Evolutionary conservation across 1,284 basidiomycete genomes (phyloP), one percentile per base, ranked within the genome.

Genomic region (Heterobasidion irregulare): DNA sequence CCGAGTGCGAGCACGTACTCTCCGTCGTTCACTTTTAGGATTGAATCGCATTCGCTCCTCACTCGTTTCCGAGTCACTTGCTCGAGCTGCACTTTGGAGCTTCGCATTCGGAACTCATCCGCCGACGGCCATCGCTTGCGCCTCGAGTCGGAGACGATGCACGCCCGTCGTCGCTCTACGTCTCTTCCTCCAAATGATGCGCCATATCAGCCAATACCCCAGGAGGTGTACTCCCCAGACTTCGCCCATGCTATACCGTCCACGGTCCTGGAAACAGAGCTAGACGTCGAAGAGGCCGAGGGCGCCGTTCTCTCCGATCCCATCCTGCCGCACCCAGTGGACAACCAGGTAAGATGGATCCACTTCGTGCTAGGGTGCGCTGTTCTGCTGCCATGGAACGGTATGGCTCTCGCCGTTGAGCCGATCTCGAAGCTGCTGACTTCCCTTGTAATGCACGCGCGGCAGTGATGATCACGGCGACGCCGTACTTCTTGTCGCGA

Each of bases 371-470:
- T 90, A 16, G 88, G 88, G 8, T 82, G 82, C 61, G 83, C 86
- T 13, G 77, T 84, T 2, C 75, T 92, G 8, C 69, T 92, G 9
- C 85, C 88, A 53, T 92, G 89, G 89, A 90, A 91, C 66, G 86
- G 88, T 89, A 62, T 62, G 77, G 68, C 34, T 9, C 50, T 52
- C 47, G 19, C 54, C 9, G 26, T 26, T 50, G 12, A 48, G 47
- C 7, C 12, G 3, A 16, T 48, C n/a, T n/a, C 6, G 6, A n/a
- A 48, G 13, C 5, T n/a, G 19, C 19, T 12, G 13, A 19, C 33
- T 34, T 36, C 44, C 51, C 53, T 9, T 47, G 50, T 53, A 8
- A 52, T 61, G 33, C 16, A 26, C 19, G 8, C 36, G 36, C 8
- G 55, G 15, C 56, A 91, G 88, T 80, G 1, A 72, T 90, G 64